Base-by-base conservation (phyloP, 2,329 filamentous ascomycete species). In the Fusarium circinatum region DNA sequence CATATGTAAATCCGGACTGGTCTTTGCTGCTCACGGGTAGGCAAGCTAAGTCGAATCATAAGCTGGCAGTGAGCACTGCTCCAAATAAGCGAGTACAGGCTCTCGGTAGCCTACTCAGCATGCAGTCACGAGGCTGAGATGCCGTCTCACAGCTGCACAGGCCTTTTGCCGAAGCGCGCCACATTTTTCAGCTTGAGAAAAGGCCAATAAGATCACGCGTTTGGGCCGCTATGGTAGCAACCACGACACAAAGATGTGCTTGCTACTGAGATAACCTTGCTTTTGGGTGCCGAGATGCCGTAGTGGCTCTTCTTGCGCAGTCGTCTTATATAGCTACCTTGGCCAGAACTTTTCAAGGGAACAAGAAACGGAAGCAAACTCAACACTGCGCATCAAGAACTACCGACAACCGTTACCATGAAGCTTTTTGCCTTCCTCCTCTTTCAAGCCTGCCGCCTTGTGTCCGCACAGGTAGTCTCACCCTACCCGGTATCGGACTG, bases 251-350 rank as follows among this genome's bases (percentile, higher is more conserved):
- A 41, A 41, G 32, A n/a, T 41, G 39, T 41, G 39, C 39, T 41
- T 41, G 39, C 39, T 41, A 41, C 8, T 15, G 13, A n/a, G 13
- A 41, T 5, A 44, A 44, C n/a, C 42, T 18, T 44, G 42, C n/a
- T 18, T 24, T 17, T 24, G 2, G n/a, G 13, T 26, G 42, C 42
- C n/a, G 42, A 45, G 42, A 26, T 45, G n/a, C 42, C 42, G 17
- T 26, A 7, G 17, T n/a, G 11, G 4, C 11, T 18, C 0, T 7
- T 18, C 7, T n/a, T 18, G n/a, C 15, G 42, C 10, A 18, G n/a
- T 8, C 10, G 2, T 18, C 11, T n/a, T 45, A 45, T 45, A 26
- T 45, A 26, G 10, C 15, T 18, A 9, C 12, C 17, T 13, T 24
- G 6, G n/a, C 42, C 17, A 45, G 11, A 26, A 13, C 8, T 8